Percentiles rank a stretch among this genome's conserved stretches.
Conservation (phyloP, 2,329 filamentous ascomycete genomes). For the Grosmannia serpens region DNA sequence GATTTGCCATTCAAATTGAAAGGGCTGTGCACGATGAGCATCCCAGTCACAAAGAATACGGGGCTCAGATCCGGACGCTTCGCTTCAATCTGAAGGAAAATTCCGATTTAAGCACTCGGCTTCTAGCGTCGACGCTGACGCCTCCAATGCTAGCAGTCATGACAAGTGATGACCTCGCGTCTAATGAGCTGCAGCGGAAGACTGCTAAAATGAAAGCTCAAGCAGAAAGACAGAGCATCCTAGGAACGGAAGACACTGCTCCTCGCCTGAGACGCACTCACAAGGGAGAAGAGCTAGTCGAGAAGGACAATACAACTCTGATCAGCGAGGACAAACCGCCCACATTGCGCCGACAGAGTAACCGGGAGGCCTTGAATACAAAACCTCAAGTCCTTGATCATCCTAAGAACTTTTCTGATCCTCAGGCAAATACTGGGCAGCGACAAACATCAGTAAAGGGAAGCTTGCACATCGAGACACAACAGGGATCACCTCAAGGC, state of each 20-base stretch:
- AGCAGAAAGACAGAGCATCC: conserved; percentile 72
- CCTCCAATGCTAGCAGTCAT: conserved; percentile 75
- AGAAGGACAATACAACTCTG: conserved; percentile 48
- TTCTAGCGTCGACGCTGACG: conserved; percentile 62
- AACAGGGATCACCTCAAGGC: conserved; percentile 39
- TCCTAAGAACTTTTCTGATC: not conserved
- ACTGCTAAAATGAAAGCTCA: conserved; percentile 66
- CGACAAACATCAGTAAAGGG: conserved; percentile 13
- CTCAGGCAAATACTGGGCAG: not conserved
- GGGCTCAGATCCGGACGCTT: conserved; percentile 60
- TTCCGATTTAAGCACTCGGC: conserved; percentile 58
- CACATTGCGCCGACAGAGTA: conserved; percentile 22
- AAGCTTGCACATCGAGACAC: conserved; percentile 32
- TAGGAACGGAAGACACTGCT: conserved; percentile 64
- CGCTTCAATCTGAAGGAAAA: conserved; percentile 86
- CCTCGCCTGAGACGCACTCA: conserved; percentile 81
- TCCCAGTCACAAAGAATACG: conserved; percentile 39
- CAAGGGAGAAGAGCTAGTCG: conserved; percentile 87
- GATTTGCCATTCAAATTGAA: conserved; percentile 69
- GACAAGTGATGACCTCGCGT: conserved; percentile 83
- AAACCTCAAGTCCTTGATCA: not conserved
- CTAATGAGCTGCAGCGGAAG: conserved; percentile 72
- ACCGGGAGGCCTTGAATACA: conserved; percentile 15
- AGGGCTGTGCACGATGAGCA: conserved; percentile 51
- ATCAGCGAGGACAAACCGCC: conserved; percentile 26